Base-by-base conservation (phyloP, 2,329 filamentous ascomycete species). In the Aspergillus neotritici region DNA sequence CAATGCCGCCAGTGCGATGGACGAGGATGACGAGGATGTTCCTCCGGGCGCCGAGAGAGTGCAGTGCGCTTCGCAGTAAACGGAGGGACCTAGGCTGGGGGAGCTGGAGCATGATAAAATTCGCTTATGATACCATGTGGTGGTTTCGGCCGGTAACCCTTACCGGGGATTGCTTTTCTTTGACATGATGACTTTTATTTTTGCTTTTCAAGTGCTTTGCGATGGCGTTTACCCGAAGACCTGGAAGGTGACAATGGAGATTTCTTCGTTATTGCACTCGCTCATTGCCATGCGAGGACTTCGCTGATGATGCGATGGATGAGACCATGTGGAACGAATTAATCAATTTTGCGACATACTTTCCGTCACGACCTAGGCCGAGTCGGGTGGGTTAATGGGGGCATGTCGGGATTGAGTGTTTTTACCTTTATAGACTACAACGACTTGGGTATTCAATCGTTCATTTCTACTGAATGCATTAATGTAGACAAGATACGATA, bases 21-120 rank as follows among this genome's bases (percentile, higher is more conserved):
- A 87, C 1, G 86, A 90, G 32, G 86, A 90, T 10, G 86, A 90
- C 6, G 72, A 75, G 9, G 72, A 75, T 44, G 64, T 72, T 45
- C 72, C 70, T 42, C 62, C 63, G 36, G 72, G 71, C 41, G 70
- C 68, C 36, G 72, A 75, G 64, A 64, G 72, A 39, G 67, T 75
- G 58, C 72, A 75, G 57, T 75, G 72, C 53, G 72, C 72, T 43
- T 74, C 71, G 28, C 72, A 75, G 65, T 75, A 71, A 68, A 57
- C 50, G 34, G 6, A n/a, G 36, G 30, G 40, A 45, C 36, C 25
- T 28, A 31, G 41, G 28, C 46, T 13, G 45, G 34, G 37, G 33
- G 34, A 30, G 45, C 50, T 48, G 45, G 49, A 55, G 55, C 50
- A 42, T 61, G 46, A 61, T 56, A 56, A 58, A 55, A 43, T 54